These are phyloP conservation scores for Hyphodiscus sp. DNA, from an alignment of 2,329 filamentous ascomycete species.

Conservation along the genomic window DNA sequence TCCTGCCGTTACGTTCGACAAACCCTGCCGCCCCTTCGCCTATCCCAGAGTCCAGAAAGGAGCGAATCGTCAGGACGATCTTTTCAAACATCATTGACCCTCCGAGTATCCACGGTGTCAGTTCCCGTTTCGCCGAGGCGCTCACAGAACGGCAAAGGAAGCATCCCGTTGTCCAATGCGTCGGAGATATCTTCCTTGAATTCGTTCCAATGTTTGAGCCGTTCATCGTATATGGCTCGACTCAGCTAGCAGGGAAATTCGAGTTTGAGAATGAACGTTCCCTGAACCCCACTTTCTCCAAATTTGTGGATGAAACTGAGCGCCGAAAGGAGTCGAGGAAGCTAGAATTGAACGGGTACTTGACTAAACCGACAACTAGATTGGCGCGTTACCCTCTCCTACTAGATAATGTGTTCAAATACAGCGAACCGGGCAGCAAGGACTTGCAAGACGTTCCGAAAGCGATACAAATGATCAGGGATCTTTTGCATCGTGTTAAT, in stretches of 20 bases:
- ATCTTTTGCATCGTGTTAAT: conserved; percentile 83
- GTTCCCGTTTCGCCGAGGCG: conserved; percentile 79
- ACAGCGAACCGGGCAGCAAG: conserved; percentile 80
- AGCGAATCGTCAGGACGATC: conserved; percentile 87
- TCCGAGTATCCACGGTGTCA: conserved; percentile 78
- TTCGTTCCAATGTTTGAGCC: conserved; percentile 89
- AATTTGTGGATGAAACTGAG: conserved; percentile 95
- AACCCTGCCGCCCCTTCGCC: conserved; percentile 61
- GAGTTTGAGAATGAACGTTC: conserved; percentile 96
- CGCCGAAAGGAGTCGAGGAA: conserved; percentile 94
- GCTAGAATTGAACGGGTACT: conserved; percentile 91
- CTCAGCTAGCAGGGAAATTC: conserved; percentile 93
- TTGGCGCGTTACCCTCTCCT: conserved; percentile 89
- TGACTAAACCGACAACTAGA: conserved; percentile 95
- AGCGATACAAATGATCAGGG: conserved; percentile 79
- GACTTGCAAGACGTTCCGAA: conserved; percentile 91
- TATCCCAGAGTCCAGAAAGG: conserved; percentile 79
- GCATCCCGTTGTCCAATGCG: conserved; percentile 76
- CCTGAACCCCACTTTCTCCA: conserved; percentile 74
- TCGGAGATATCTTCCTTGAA: conserved; percentile 92
- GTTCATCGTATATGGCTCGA: conserved; percentile 93
- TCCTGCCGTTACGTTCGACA: conserved; percentile 77
- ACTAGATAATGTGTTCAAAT: conserved; percentile 85
- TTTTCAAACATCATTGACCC: conserved; percentile 92
- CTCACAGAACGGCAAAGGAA: conserved; percentile 88